Evolutionary conservation across 305 asterid species (phyloP), one percentile per base, ranked within the genome.

Genomic region (Andrographis paniculata): DNA sequence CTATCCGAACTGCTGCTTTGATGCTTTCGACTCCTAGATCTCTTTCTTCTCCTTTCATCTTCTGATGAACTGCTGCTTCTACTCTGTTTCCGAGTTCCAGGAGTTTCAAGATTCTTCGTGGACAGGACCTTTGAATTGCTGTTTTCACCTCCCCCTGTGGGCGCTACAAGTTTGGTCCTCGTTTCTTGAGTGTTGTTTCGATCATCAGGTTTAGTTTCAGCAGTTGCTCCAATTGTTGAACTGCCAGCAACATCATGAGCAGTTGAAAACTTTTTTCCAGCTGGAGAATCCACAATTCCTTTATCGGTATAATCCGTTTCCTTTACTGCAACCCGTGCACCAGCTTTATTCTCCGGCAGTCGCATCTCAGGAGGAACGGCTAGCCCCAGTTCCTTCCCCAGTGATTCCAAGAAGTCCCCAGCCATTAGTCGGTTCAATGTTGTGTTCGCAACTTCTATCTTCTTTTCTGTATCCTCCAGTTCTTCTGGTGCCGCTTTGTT

Each of bases 391-490:
- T 91, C 99, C 67, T 83, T 86, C 20, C 99, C 99, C 59, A 91
- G 58, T 17, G 99, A 86, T 67, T 91, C 87, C 56, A 91, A 72
- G 75, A 91, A 91, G 75, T 91, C 99, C 5, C 96, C 99, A 47
- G 99, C 96, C 57, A 86, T 83, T 71, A 91, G 56, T 39, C 95
- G 95, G 52, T 77, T 91, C 53, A 86, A 72, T 20, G 95, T 72
- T 28, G 82, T 71, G 63, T 73, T 86, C 42, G 84, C 99, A 61
- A 67, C 94, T 76, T 75, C 96, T 23, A 46, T 67, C 66, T 77
- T 86, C 70, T 71, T 78, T 48, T 75, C 62, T 1, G 83, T 57
- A 53, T 80, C 92, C 55, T 72, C 89, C 27, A 40, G 68, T 64
- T 61, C 64, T 62, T 62, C 52, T 45, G 66, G 64, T 11, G 30